Evolutionary conservation across 768 basidiomycete genomes (phyloP).

Genomic region (Thelephora aurantiotincta): DNA sequence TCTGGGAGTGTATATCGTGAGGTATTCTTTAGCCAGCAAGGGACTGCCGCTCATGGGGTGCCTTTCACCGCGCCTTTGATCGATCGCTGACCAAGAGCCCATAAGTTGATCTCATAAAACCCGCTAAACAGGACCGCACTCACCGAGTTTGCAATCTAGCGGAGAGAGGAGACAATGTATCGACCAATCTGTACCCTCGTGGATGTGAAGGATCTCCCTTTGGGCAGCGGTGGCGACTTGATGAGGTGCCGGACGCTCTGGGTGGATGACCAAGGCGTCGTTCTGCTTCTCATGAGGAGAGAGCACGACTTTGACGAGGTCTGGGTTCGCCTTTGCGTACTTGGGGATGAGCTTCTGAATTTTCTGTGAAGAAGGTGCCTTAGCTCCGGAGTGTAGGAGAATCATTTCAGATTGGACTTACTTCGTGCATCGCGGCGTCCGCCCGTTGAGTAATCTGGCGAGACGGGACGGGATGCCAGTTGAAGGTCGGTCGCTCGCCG

Average conservation of each 20-base stretch:
- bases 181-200: conserved; percentile 11
- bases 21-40: conserved; percentile 12
- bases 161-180: conserved; percentile 14
- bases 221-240: conserved; percentile 7
- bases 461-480: conserved; percentile 16
- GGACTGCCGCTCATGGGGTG: conserved; percentile 13
- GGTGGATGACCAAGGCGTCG: conserved; percentile 11
- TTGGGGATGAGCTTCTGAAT: conserved; percentile 10
- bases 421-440: conserved; percentile 7
- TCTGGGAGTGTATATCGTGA: conserved; percentile 16
- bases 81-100: conserved; percentile 8
- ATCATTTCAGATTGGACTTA: conserved; percentile 2
- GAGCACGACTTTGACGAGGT: conserved; percentile 8
- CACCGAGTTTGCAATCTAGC: conserved; percentile 15
- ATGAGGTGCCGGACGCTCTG: conserved; percentile 10
- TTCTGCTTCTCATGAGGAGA: conserved; percentile 11
- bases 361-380: not conserved
- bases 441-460: conserved; percentile 12
- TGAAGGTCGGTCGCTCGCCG: conserved; percentile 10
- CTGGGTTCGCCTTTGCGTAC: conserved; percentile 8
- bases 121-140: not conserved
- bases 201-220: conserved; percentile 15
- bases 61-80: conserved; percentile 16
- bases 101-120: not conserved
- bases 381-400: not conserved